A percentile compares a stretch with the other conserved stretches of the same genome.
These are phyloP conservation scores for Ophiostoma fasciatum DNA, from an alignment of 2,329 filamentous ascomycete species.

Conservation along the genomic window DNA sequence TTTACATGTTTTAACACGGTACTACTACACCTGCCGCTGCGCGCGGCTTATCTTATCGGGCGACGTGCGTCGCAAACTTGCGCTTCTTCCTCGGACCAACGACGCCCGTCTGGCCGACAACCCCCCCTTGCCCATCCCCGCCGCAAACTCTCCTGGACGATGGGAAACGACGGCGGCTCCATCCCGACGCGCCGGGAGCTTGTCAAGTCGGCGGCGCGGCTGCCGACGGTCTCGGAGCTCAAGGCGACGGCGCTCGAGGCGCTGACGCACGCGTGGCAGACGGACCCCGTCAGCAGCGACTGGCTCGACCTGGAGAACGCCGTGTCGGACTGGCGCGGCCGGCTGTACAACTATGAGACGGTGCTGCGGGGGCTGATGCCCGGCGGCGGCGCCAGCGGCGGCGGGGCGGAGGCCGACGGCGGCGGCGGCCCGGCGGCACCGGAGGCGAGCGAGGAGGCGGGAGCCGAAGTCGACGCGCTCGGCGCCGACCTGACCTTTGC, in stretches of 20 bases:
- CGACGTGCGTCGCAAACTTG: no score
- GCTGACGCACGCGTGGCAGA: conserved; percentile 72
- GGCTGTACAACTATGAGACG: conserved; percentile 89
- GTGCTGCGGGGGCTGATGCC: conserved; percentile 51
- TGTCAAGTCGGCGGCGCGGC: conserved; percentile 80
- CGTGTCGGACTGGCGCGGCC: conserved; percentile 72
- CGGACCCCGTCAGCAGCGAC: conserved; percentile 72
- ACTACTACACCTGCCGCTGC: no score
- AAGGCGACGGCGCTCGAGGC: conserved; percentile 81
- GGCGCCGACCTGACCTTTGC: conserved; percentile 24
- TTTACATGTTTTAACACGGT: no score
- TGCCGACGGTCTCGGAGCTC: conserved; percentile 67
- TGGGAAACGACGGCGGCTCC: conserved; percentile 97
- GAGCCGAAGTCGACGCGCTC: conserved; percentile 26
- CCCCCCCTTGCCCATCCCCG: no score
- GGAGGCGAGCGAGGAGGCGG: conserved; percentile 25
- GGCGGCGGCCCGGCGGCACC: background rate
- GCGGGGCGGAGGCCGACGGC: background rate
- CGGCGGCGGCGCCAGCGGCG: conserved; percentile 37
- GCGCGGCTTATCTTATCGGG: no score
- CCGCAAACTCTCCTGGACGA: no score
- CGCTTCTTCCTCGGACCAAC: no score
- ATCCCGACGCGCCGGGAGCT: conserved; percentile 94
- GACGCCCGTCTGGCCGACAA: no score
- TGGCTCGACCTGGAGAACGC: conserved; percentile 54